Evolutionary conservation across 75 land plant species (phyloP), one percentile per base, ranked within the genome.

Genomic region (Pseudotsuga menziesii): DNA sequence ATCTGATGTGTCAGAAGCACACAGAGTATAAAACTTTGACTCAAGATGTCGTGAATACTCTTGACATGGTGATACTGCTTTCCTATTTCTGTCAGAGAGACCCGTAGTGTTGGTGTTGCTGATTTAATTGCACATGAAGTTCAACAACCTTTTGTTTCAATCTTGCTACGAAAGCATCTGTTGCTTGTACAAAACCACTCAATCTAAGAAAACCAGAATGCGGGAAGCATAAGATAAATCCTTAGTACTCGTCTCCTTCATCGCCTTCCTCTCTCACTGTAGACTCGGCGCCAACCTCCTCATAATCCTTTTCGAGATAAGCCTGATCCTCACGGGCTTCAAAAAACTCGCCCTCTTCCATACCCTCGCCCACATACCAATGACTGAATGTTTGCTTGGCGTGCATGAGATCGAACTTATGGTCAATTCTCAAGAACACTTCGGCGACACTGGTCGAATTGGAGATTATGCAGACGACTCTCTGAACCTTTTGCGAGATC

Each of bases 291-390:
- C 70, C 70, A 14, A 66, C 70, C 70, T 66, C 70, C 39, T 66
- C 70, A 66, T 66, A 66, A 17, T 66, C 70, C 70, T 66, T 66
- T 39, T 66, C 70, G 22, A 79, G 56, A 20, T 76, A 76, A n/a
- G 80, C 80, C 4, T 9, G 2, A 9, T 78, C 83, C 87, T 89
- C 89, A 25, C 91, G 87, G 14, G 91, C 91, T 79, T 89, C 90
- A 2, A 90, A 89, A 75, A 89, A 89, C 77, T 86, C 88, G 7
- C 88, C 88, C 72, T 86, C 88, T 63, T 86, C 88, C 88, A 86
- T 86, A 13, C 90, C 90, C 84, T 89, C 90, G 14, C 92, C 92
- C 14, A 90, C 91, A 59, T 90, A 90, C 92, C 92, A 90, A 74
- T 90, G 91, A 22, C 88, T 91, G 73, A 90, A 90, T 7, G 91